Base-by-base conservation (phyloP, 2,329 filamentous ascomycete genomes). In the Pseudogymnoascus sp. region DNA sequence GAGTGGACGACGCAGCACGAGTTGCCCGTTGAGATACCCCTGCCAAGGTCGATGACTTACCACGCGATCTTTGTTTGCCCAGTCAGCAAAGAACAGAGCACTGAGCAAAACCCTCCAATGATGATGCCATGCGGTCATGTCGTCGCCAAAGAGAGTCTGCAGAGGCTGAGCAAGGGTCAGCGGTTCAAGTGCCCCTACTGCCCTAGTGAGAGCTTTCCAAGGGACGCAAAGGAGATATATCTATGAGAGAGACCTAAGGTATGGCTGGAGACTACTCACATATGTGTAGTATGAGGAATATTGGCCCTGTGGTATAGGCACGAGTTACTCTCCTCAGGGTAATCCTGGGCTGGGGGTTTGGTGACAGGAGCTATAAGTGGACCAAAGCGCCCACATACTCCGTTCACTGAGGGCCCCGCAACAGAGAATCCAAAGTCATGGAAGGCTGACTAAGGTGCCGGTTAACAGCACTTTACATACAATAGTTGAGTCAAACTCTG, bases 41-140 rank as follows among this genome's bases (percentile, higher is more conserved):
- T 87, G 1, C 83, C 84, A 0, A 72, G 75, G 60, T 81, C 78
- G 67, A 85, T 85, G 82, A 79, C 87, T 59, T 99, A 96, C 78
- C 94, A 99, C 75, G 90, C 90, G 63, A 97, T 99, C 72, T 99
- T 99, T 73, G 94, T 99, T 44, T 99, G 94, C 72, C 94, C 94
- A 0, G 94, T 99, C 4, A 92, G 89, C 70, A 97, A 97, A 75
- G 94, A 97, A 73, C 94, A 99, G 75, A 92, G 90, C 0, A 99
- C 93, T 0, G 92, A 96, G 71, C 78, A 82, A 23, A 99, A 99
- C 74, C 94, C 94, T 10, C 92, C 94, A 1, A 95, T 97, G 89
- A 94, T 97, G 84, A 86, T 99, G 72, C 90, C 91, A 0, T 99
- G 94, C 72, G 93, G 94, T 5, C 94, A 99, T 77, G 93, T 97